A percentile compares a stretch with the other conserved stretches of the same genome.
phyloP scores from a whole-genome alignment of 1,284 basidiomycete species.

The Ustilago loliicola region DNA sequence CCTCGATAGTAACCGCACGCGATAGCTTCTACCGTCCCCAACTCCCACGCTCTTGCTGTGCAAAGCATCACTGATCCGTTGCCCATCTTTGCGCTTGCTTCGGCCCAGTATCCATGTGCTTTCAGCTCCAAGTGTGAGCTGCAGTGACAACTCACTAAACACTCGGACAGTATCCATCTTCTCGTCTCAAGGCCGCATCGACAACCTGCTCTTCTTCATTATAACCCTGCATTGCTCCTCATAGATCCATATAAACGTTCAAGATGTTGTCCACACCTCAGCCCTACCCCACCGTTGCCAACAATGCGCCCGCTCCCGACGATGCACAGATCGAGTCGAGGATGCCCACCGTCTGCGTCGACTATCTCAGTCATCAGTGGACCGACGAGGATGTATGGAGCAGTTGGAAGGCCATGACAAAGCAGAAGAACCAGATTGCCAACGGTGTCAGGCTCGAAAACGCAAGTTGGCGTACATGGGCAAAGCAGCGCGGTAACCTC shows the following conservation, averaged over 20 bases:
- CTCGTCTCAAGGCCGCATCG: neutral
- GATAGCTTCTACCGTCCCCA: neutral
- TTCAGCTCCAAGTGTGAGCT: constrained; percentile 29
- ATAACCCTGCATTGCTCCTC: neutral
- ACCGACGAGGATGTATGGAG: constrained; percentile 98
- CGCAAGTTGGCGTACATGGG: constrained; percentile 98
- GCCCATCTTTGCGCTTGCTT: neutral
- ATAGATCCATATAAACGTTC: constrained; percentile 20
- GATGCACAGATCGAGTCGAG: constrained; percentile 68
- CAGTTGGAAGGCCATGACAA: constrained; percentile 97
- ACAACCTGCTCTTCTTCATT: neutral
- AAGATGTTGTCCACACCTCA: constrained; percentile 69
- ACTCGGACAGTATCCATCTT: constrained; percentile 21
- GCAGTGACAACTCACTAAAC: constrained; percentile 24
- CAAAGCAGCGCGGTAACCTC: constrained; percentile 97
- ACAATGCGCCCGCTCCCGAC: constrained; percentile 65
- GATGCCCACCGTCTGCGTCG: constrained; percentile 76
- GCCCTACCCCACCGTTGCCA: constrained; percentile 66
- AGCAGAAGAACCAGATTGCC: constrained; percentile 97
- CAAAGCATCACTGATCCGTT: neutral
- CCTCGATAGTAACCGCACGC: neutral
- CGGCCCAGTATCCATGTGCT: constrained; percentile 24
- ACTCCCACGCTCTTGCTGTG: neutral
- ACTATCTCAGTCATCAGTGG: constrained; percentile 90
- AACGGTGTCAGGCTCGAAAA: constrained; percentile 96